phyloP scores from a whole-genome alignment of 2,329 filamentous ascomycete genomes.

The Colletotrichum tropicicola region DNA sequence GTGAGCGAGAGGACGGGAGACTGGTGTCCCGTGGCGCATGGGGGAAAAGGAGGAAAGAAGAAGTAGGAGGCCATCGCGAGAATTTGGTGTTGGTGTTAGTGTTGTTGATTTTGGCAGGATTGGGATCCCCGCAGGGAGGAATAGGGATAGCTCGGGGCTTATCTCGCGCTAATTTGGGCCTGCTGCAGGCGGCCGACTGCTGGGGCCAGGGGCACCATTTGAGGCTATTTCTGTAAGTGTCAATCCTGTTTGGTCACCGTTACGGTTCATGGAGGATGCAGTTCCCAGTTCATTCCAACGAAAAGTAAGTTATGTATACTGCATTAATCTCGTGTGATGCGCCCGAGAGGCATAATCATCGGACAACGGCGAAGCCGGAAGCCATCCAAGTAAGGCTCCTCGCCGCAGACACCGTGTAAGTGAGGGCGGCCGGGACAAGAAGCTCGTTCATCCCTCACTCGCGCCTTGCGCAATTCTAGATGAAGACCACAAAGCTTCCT shows the following conservation, averaged over 20 bases:
- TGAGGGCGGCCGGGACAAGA: no score
- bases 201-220: neutral
- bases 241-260: no score
- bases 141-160: neutral
- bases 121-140: neutral
- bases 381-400: no score
- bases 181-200: neutral
- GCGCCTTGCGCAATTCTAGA: neutral
- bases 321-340: no score
- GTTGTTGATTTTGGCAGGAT: neutral
- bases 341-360: no score
- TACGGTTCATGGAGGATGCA: no score
- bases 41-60: neutral
- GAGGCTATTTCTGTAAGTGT: no score
- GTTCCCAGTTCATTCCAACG: no score
- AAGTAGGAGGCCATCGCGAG: constrained; percentile 1
- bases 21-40: neutral
- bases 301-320: no score
- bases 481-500: neutral
- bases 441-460: neutral
- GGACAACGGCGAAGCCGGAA: no score
- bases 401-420: no score
- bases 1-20: neutral
- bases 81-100: neutral
- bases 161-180: neutral